Evolutionary conservation across 2,329 filamentous ascomycete genomes (phyloP).

Genomic region (Ophiostoma perfectum): DNA sequence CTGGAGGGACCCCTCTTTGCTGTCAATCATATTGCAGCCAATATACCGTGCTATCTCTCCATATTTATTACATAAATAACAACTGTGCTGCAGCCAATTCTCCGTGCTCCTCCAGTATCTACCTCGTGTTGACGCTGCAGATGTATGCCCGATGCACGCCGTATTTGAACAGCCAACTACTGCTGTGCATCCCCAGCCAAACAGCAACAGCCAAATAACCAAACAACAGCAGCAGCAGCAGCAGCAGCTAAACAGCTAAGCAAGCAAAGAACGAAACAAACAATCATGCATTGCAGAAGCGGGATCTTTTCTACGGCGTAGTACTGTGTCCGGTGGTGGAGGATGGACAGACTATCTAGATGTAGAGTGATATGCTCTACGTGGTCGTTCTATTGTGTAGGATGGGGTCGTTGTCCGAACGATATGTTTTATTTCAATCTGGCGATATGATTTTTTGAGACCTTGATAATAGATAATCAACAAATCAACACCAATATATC

Average conservation of each 20-base stretch:
- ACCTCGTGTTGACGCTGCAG: conserved; percentile 12
- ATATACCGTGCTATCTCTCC: not conserved
- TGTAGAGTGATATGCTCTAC: not conserved
- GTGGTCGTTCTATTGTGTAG: not conserved
- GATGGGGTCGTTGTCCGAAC: not conserved
- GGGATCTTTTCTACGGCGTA: conserved; percentile 23
- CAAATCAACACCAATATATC: not conserved
- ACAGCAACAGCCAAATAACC: not conserved
- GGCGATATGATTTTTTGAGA: not conserved
- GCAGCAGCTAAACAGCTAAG: not conserved
- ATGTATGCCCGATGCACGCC: conserved; percentile 12
- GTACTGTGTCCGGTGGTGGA: conserved; percentile 19
- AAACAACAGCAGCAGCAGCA: not conserved
- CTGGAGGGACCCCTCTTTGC: too few relatives aligned
- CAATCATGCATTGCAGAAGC: conserved; percentile 15
- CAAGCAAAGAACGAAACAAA: not conserved
- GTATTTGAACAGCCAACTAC: not conserved
- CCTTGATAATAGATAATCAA: not conserved
- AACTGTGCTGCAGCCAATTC: too few relatives aligned
- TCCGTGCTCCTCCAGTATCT: not conserved
- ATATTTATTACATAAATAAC: not conserved
- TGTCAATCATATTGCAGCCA: not conserved
- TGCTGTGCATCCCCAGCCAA: conserved; percentile 5
- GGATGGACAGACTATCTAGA: not conserved
- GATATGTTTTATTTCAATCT: too few relatives aligned